These are phyloP conservation scores for Stellera chamaejasme DNA, from an alignment of 345 rosid genomes.

Conservation along the genomic window DNA sequence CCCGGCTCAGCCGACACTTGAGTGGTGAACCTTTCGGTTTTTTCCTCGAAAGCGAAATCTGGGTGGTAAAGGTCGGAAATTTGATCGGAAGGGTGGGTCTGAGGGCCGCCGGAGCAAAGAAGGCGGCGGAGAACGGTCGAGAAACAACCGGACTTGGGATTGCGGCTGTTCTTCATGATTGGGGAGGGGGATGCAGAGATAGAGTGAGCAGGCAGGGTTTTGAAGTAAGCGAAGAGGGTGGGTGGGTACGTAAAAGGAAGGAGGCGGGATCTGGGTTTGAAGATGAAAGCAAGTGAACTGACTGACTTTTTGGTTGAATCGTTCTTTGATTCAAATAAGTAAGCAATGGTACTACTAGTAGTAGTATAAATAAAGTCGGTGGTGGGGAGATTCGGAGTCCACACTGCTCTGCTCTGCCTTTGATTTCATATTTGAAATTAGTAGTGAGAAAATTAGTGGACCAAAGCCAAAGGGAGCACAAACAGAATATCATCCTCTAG, in stretches of 20 bases:
- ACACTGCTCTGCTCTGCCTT: conserved; percentile 22
- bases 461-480: not conserved
- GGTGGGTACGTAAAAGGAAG: no score
- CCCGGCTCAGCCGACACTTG: conserved; percentile 31
- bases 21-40: conserved; percentile 11
- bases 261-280: conserved; percentile 27
- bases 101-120: conserved; percentile 59
- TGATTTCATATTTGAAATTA: conserved; percentile 24
- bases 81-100: conserved; percentile 57
- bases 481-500: not conserved
- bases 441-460: conserved; percentile 5
- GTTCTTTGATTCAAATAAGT: not conserved
- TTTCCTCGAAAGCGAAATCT: conserved; percentile 17
- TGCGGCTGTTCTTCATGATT: conserved; percentile 26
- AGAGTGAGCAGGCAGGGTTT: conserved; percentile 3
- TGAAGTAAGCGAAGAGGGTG: not conserved
- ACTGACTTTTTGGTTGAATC: not conserved
- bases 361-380: no score
- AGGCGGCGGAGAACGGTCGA: conserved; percentile 44
- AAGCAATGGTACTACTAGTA: no score
- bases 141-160: conserved; percentile 54
- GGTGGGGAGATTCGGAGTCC: not conserved
- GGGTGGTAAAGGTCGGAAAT: conserved; percentile 17
- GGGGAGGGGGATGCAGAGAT: not conserved
- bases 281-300: not conserved